Conservation (phyloP, 805 yeast species). For the Huiozyma naganishii region DNA sequence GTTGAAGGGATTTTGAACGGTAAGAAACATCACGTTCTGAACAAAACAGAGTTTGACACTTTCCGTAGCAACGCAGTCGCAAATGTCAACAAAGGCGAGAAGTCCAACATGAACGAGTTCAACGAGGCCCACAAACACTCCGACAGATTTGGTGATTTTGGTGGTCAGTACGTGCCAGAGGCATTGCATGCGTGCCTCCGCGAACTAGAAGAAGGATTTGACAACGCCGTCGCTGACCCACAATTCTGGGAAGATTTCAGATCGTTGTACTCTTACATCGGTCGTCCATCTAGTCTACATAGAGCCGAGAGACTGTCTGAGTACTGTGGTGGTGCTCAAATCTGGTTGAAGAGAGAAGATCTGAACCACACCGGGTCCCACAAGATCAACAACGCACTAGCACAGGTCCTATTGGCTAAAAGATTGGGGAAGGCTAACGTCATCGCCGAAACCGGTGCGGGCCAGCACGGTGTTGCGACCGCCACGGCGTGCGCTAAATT, state of each 20-base stretch:
- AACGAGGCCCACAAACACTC: slow-evolving; percentile 56
- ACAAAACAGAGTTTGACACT: slow-evolving; percentile 29
- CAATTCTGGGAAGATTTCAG: slow-evolving; percentile 87
- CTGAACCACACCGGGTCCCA: slow-evolving; percentile 84
- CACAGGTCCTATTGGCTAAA: slow-evolving; percentile 70
- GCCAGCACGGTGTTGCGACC: slow-evolving; percentile 89
- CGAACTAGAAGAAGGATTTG: slow-evolving; percentile 83
- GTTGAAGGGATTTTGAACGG: slow-evolving; percentile 61
- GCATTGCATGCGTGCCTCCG: slow-evolving; percentile 82
- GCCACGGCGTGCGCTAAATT: slow-evolving; percentile 90
- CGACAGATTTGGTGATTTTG: slow-evolving; percentile 86
- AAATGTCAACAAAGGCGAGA: slow-evolving; percentile 10
- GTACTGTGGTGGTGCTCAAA: slow-evolving; percentile 87
- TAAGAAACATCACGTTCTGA: slow-evolving; percentile 29
- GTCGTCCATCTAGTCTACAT: slow-evolving; percentile 91
- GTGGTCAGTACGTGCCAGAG: slow-evolving; percentile 99
- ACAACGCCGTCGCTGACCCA: slow-evolving; percentile 80
- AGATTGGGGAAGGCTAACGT: slow-evolving; percentile 67
- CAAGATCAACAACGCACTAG: slow-evolving; percentile 75
- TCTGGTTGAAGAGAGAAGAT: slow-evolving; percentile 98
- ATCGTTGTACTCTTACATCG: slow-evolving; percentile 80
- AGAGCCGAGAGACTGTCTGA: slow-evolving; percentile 83
- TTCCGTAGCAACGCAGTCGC: slow-evolving; percentile 22
- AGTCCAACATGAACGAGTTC: slow-evolving; percentile 26
- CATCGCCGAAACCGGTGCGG: slow-evolving; percentile 89